Evolutionary conservation across 169 alveolate species (phyloP).

Genomic region (Plasmodium malariae): DNA sequence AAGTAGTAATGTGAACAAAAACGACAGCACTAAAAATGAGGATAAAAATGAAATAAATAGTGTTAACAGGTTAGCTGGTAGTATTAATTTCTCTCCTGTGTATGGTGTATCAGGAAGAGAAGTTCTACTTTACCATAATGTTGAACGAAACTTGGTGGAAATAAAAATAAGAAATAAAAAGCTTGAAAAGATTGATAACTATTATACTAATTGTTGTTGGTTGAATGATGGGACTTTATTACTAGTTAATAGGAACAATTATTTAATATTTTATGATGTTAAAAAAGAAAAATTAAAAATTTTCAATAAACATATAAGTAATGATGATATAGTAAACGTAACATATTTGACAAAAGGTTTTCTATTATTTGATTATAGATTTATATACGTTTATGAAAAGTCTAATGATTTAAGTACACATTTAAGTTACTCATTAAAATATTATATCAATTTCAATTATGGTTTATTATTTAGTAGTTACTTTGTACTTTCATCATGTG

Average conservation of each 20-base stretch:
- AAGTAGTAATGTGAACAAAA: not conserved
- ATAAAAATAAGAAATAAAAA: conserved; percentile 66
- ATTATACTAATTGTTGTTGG: conserved; percentile 61
- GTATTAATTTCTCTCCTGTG: not conserved
- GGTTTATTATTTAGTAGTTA: conserved; percentile 26
- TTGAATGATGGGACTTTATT: conserved; percentile 55
- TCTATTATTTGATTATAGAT: conserved; percentile 28
- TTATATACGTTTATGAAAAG: conserved; percentile 49
- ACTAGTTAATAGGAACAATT: conserved; percentile 43
- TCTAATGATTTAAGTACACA: conserved; percentile 13
- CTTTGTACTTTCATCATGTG: conserved; percentile 54
- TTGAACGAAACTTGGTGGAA: conserved; percentile 44
- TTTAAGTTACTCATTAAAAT: conserved; percentile 24
- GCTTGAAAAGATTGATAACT: conserved; percentile 48
- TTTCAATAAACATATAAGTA: conserved; percentile 45
- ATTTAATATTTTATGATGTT: conserved; percentile 64
- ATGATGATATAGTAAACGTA: conserved; percentile 18
- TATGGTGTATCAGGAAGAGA: conserved; percentile 2
- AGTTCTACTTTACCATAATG: conserved; percentile 50
- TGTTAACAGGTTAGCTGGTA: not conserved
- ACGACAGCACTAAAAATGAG: not conserved
- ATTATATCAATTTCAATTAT: conserved; percentile 26
- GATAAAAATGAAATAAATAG: not conserved
- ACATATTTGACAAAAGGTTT: conserved; percentile 33
- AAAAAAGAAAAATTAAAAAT: conserved; percentile 64